Conservation (phyloP, 768 basidiomycete genomes). For the Agaricus bisporus region DNA sequence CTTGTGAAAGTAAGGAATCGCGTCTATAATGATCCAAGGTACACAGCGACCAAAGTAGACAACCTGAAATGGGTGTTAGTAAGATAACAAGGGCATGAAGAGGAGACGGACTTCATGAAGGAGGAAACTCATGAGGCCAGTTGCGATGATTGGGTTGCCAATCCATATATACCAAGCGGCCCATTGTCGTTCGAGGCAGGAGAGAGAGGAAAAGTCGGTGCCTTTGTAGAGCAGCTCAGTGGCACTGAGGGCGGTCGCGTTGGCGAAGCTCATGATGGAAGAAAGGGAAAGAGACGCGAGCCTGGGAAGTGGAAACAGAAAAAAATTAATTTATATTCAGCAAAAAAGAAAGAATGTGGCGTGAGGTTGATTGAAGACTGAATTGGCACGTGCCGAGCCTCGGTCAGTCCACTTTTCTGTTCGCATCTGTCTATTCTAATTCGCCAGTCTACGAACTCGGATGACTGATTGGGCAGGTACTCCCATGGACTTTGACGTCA, state of each 20-base stretch:
- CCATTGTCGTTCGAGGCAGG: constrained; percentile 77
- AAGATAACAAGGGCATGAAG: not conserved
- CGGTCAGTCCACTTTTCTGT: no score
- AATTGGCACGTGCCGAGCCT: no score
- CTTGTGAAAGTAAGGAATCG: constrained; percentile 85
- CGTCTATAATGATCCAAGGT: constrained; percentile 95
- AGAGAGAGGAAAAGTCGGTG: constrained; percentile 55
- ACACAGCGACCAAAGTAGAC: constrained; percentile 96
- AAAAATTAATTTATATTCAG: constrained; percentile 4
- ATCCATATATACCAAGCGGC: constrained; percentile 80
- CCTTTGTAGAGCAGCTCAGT: constrained; percentile 39
- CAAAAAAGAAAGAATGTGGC: constrained; percentile 3
- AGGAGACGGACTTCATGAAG: constrained; percentile 77
- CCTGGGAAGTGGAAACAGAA: not conserved
- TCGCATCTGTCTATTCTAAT: no score
- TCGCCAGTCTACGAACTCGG: no score
- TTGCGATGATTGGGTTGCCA: constrained; percentile 87
- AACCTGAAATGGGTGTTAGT: constrained; percentile 39
- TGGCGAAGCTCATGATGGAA: constrained; percentile 38
- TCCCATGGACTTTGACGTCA: no score
- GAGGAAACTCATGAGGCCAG: constrained; percentile 87
- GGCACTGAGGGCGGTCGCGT: constrained; percentile 29
- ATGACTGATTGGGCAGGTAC: no score
- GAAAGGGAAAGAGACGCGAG: not conserved
- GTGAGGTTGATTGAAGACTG: not conserved